These are phyloP conservation scores for Penicillium parvum DNA, from an alignment of 495 filamentous ascomycete species.

Conservation along the genomic window DNA sequence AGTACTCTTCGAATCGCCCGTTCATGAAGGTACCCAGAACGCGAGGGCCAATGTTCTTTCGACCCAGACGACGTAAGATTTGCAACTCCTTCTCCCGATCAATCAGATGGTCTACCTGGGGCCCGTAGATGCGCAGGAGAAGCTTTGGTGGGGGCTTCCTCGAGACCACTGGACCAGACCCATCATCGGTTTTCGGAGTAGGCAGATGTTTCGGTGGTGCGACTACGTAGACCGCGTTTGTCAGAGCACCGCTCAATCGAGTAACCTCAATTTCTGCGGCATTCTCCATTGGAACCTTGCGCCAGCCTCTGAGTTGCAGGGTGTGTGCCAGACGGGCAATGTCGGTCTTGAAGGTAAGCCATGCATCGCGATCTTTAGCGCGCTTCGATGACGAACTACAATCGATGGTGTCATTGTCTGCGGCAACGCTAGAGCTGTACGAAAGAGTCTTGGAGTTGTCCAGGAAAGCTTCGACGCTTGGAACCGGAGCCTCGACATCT, in stretches of 20 bases:
- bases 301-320: slow-evolving; percentile 83
- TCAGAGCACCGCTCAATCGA: slow-evolving; percentile 87
- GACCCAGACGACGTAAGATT: slow-evolving; percentile 79
- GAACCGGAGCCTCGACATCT: slow-evolving; percentile 67
- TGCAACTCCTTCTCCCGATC: slow-evolving; percentile 86
- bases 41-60: slow-evolving; percentile 88
- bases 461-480: slow-evolving; percentile 70
- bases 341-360: slow-evolving; percentile 81
- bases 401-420: slow-evolving; percentile 38
- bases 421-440: slow-evolving; percentile 59
- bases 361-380: slow-evolving; percentile 66
- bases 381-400: slow-evolving; percentile 28
- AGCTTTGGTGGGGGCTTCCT: slow-evolving; percentile 66
- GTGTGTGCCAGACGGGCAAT: slow-evolving; percentile 88
- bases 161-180: slow-evolving; percentile 32
- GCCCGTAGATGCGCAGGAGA: slow-evolving; percentile 88
- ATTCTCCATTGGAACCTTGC: slow-evolving; percentile 68
- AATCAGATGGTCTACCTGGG: slow-evolving; percentile 93
- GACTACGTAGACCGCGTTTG: slow-evolving; percentile 94
- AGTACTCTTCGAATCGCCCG: slow-evolving; percentile 94
- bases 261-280: slow-evolving; percentile 70
- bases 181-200: slow-evolving; percentile 32
- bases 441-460: slow-evolving; percentile 86
- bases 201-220: slow-evolving; percentile 64
- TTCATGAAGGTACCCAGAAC: slow-evolving; percentile 93